Evolutionary conservation across 208 protist genomes (phyloP).

Genomic region (Crithidia fasciculata): DNA sequence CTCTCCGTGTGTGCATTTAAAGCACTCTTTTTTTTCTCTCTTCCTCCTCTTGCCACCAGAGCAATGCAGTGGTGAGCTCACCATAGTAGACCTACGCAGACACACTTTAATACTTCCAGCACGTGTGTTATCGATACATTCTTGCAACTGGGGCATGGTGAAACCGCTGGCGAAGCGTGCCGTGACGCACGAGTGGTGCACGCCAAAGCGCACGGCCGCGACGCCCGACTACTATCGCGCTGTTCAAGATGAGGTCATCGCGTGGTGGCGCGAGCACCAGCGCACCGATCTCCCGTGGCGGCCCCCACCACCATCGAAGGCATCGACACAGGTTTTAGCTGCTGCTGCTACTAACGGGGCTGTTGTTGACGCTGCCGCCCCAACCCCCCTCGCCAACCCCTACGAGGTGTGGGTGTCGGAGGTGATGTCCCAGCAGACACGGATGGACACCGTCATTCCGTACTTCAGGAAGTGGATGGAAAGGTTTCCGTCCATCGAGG

Average conservation of each 20-base stretch:
- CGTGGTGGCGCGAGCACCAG: slow-evolving; percentile 43
- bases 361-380: background rate
- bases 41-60: background rate
- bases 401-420: slow-evolving; percentile 95
- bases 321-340: background rate
- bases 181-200: slow-evolving; percentile 22
- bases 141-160: no score
- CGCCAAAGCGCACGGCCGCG: slow-evolving; percentile 17
- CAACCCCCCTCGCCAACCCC: slow-evolving; percentile 44
- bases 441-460: slow-evolving; percentile 88
- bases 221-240: slow-evolving; percentile 28
- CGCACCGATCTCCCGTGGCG: slow-evolving; percentile 48
- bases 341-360: slow-evolving; percentile 12
- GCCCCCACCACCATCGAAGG: background rate
- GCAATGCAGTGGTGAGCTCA: no score
- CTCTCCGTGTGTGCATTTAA: background rate
- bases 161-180: background rate
- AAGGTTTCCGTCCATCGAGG: slow-evolving; percentile 82
- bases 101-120: background rate
- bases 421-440: slow-evolving; percentile 96
- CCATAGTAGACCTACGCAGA: no score
- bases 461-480: slow-evolving; percentile 93
- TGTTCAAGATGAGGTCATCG: slow-evolving; percentile 36
- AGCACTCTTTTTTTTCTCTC: slow-evolving; percentile 13
- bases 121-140: no score